These are phyloP conservation scores for Cordyceps pruinosa DNA, from an alignment of 2,329 filamentous ascomycete species.

Conservation along the genomic window DNA sequence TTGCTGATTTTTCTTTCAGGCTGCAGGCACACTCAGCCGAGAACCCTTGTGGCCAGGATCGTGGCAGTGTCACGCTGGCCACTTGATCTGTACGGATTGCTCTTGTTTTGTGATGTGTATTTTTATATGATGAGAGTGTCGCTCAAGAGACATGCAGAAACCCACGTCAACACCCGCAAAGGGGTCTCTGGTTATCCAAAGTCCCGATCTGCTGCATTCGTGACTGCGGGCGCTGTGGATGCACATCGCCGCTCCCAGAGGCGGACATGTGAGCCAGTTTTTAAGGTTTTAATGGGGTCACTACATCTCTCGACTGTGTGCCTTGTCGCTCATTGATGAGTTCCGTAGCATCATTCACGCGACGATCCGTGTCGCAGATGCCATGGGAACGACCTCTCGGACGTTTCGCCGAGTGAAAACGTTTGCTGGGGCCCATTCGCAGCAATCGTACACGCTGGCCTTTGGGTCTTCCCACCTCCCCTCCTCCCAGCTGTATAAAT, in stretches of 20 bases:
- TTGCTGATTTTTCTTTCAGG: not conserved
- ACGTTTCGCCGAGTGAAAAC: not conserved
- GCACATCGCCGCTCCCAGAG: not conserved
- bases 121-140: no score
- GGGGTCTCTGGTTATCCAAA: not conserved
- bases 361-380: not conserved
- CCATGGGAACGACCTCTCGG: not conserved
- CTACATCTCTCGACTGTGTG: not conserved
- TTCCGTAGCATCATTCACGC: not conserved
- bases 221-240: slow-evolving; percentile 1
- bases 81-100: no score
- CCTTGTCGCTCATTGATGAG: not conserved
- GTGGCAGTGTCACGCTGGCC: no score
- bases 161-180: no score
- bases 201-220: not conserved
- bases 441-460: no score
- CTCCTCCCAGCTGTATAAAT: not conserved
- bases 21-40: no score
- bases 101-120: no score
- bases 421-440: no score
- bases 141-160: not conserved
- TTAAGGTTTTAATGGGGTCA: not conserved
- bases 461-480: no score
- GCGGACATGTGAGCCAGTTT: not conserved
- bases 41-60: not conserved